Percentiles rank a stretch among this genome's conserved stretches.
Evolutionary conservation across 2,329 filamentous ascomycete genomes (phyloP).

Genomic region (Ilyonectria mors-panacis): DNA sequence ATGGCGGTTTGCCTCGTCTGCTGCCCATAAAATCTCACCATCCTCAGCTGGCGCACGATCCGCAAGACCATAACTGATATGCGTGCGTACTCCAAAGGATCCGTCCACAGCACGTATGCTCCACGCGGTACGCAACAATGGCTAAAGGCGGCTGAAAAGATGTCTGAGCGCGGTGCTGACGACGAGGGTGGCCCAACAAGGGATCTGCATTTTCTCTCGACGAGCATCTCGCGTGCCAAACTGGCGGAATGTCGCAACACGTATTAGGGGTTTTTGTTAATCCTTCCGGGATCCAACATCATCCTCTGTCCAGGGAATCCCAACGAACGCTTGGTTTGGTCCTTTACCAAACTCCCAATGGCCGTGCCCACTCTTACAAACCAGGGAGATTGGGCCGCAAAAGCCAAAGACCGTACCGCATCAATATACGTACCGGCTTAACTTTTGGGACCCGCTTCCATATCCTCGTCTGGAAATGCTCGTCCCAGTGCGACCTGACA

Average conservation of each 20-base stretch:
- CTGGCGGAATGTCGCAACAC: not conserved
- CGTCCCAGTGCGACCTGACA: not conserved
- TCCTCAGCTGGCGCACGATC: conserved; percentile 1
- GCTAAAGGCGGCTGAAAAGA: not conserved
- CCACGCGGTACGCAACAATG: not conserved
- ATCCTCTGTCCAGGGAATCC: not conserved
- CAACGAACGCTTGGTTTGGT: not conserved
- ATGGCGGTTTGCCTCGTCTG: not conserved
- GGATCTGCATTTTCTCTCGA: not conserved
- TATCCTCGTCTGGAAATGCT: not conserved
- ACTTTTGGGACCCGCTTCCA: not conserved
- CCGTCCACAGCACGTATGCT: not conserved
- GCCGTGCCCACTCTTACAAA: not conserved
- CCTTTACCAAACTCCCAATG: not conserved
- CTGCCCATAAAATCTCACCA: conserved; percentile 1
- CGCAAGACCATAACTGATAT: not conserved
- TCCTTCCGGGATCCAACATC: not conserved
- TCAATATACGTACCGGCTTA: not conserved
- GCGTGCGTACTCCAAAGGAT: not conserved
- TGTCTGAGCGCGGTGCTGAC: not conserved
- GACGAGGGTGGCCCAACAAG: not conserved
- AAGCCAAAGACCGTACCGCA: not conserved
- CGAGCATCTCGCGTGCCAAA: not conserved
- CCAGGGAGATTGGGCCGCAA: not conserved
- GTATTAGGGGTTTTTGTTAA: not conserved